A percentile compares a stretch with the other conserved stretches of the same genome.
Conservation (phyloP, 2,329 filamentous ascomycete species). For the Clarireedia paspali region DNA sequence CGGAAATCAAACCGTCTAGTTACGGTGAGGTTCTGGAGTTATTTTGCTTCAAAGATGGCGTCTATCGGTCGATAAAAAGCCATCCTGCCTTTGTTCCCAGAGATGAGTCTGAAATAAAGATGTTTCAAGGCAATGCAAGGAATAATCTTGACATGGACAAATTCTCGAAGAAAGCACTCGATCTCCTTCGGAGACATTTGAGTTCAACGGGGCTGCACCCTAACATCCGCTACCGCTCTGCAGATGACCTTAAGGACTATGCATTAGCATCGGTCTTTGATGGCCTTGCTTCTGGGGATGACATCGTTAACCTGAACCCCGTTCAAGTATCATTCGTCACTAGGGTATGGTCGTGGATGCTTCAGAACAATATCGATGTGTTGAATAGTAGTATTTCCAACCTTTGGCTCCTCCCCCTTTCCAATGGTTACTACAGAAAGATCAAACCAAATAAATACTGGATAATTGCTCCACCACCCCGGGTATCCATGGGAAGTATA, state of each 20-base stretch:
- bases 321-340: slow-evolving; percentile 7
- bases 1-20: slow-evolving; percentile 4
- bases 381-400: slow-evolving; percentile 7
- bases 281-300: slow-evolving; percentile 2
- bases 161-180: slow-evolving; percentile 5
- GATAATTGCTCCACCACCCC: not conserved
- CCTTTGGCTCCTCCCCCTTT: slow-evolving; percentile 26
- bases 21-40: slow-evolving; percentile 13
- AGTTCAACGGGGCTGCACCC: slow-evolving; percentile 6
- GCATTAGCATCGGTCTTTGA: slow-evolving; percentile 11
- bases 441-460: slow-evolving; percentile 8
- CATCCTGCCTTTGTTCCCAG: slow-evolving; percentile 13
- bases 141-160: slow-evolving; percentile 15
- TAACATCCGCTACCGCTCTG: slow-evolving; percentile 16
- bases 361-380: slow-evolving; percentile 9
- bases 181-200: slow-evolving; percentile 8
- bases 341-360: slow-evolving; percentile 17
- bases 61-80: slow-evolving; percentile 12
- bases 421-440: slow-evolving; percentile 19
- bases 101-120: slow-evolving; percentile 13
- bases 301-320: slow-evolving; percentile 9
- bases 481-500: not conserved
- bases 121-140: slow-evolving; percentile 13
- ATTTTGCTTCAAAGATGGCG: slow-evolving; percentile 21
- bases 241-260: slow-evolving; percentile 12